Conservation (phyloP, 768 basidiomycete genomes). For the Tephrocybe sp. region DNA sequence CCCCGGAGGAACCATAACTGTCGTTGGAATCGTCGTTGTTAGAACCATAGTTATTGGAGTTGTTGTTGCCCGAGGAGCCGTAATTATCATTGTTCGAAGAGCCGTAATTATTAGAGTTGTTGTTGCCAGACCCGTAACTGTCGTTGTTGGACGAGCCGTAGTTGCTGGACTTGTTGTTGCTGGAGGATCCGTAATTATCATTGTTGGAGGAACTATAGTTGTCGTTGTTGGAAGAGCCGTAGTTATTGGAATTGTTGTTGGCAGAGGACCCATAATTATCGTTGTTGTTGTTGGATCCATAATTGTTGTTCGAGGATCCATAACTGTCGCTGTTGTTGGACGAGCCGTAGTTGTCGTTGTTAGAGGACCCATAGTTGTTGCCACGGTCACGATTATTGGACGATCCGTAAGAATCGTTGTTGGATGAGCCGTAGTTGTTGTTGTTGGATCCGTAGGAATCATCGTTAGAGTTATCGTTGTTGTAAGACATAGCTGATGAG, state of each 20-base stretch:
- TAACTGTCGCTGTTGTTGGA: slow-evolving; percentile 18
- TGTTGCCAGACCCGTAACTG: slow-evolving; percentile 5
- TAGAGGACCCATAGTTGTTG: slow-evolving; percentile 12
- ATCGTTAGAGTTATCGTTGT: slow-evolving; percentile 3
- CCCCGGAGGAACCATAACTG: not conserved
- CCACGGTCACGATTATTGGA: slow-evolving; percentile 8
- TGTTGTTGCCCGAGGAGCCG: slow-evolving; percentile 19
- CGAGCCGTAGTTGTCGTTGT: slow-evolving; percentile 19
- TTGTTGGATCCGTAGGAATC: slow-evolving; percentile 14
- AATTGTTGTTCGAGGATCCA: slow-evolving; percentile 16
- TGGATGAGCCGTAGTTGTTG: slow-evolving; percentile 25
- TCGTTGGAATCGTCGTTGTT: slow-evolving; percentile 17
- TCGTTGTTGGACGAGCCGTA: slow-evolving; percentile 17
- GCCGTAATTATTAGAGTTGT: slow-evolving; percentile 2
- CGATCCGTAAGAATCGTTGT: slow-evolving; percentile 23
- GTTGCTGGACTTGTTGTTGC: slow-evolving; percentile 8
- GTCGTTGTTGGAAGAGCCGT: slow-evolving; percentile 13
- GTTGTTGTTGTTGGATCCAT: slow-evolving; percentile 13
- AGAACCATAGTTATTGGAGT: slow-evolving; percentile 18
- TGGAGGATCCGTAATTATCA: slow-evolving; percentile 24
- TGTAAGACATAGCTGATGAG: slow-evolving; percentile 11
- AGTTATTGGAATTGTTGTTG: no score
- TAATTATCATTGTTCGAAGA: slow-evolving; percentile 12
- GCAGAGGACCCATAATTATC: slow-evolving; percentile 26
- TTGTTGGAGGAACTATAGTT: slow-evolving; percentile 14